Evolutionary conservation across 2,329 filamentous ascomycete species (phyloP).

Genomic region (Microcyclospora tardicrescens): DNA sequence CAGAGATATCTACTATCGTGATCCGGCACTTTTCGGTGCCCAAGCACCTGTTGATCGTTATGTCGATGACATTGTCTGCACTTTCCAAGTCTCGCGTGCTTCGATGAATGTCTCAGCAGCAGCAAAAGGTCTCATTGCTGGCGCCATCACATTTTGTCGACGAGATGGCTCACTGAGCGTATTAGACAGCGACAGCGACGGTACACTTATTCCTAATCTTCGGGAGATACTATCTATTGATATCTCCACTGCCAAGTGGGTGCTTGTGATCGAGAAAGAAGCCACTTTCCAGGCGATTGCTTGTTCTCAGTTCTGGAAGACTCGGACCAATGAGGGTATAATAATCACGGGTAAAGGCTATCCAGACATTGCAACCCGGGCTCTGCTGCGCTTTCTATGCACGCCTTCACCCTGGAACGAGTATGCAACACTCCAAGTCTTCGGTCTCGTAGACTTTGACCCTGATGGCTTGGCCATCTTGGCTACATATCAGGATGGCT

Average conservation of each 20-base stretch:
- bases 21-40: conserved; percentile 56
- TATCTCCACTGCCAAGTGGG: conserved; percentile 43
- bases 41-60: conserved; percentile 58
- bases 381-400: conserved; percentile 47
- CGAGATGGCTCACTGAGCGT: conserved; percentile 31
- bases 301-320: conserved; percentile 42
- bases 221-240: conserved; percentile 39
- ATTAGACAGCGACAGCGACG: conserved; percentile 36
- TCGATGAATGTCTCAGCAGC: conserved; percentile 61
- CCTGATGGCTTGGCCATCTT: conserved; percentile 64
- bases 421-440: conserved; percentile 36
- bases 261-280: conserved; percentile 71
- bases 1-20: conserved; percentile 70
- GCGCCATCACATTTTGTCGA: conserved; percentile 39
- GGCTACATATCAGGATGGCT: conserved; percentile 60
- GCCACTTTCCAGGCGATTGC: conserved; percentile 62
- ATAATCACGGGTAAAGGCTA: conserved; percentile 70
- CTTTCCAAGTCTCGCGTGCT: conserved; percentile 50
- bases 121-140: conserved; percentile 58
- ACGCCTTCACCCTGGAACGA: conserved; percentile 32
- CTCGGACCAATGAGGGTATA: conserved; percentile 43
- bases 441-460: conserved; percentile 60
- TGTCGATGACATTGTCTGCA: conserved; percentile 61
- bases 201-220: conserved; percentile 46
- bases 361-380: conserved; percentile 58